Evolutionary conservation across 768 basidiomycete species (phyloP), one percentile per base, ranked within the genome.

Genomic region (Trametes punicea): DNA sequence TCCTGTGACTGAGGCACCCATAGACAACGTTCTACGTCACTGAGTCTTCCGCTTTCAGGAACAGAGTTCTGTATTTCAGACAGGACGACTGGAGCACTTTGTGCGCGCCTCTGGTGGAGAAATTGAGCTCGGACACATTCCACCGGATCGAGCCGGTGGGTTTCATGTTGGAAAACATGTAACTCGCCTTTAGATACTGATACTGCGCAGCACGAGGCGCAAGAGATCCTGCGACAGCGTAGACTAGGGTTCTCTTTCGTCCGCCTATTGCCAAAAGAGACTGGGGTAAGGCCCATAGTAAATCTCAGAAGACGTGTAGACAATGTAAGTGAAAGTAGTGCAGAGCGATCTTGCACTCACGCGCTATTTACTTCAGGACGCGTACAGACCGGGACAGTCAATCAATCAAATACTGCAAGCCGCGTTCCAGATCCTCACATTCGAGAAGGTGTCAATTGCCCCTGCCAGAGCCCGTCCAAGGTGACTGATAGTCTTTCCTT

Each of bases 1-100:
- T 16, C 11, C 20, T 61, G 7, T 13, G 10, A 18, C 18, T 45
- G 2, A 40, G 20, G 16, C 23, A n/a, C n/a, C 16, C 9, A 2
- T 51, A 98, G 95, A 92, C 92, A 2, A 86, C 87, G 0, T 99
- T 97, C 72, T 98, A 98, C 70, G 78, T 93, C 40, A 98, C 97
- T 0, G 91, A 98, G 61, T 92, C 95, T 0, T 85, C 88, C 18
- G 88, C 87, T 6, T 92, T 86, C 64, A 79, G 87, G 36, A 89
- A 94, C 57, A 82, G 83, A 40, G 79, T 95, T 1, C 73, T 98
- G 0, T 99, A 95, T 67, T 98, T 97, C 69, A 83, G 92, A 10
- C 93, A 98, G 51, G 93, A 96, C 48, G 94, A 96, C 62, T 99
- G 96, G 97, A 75, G 79, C n/a, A 73, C 71, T 2, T 77, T 98